Evolutionary conservation across 2,329 filamentous ascomycete species (phyloP).

Genomic region (Pestalotiopsis sp.): DNA sequence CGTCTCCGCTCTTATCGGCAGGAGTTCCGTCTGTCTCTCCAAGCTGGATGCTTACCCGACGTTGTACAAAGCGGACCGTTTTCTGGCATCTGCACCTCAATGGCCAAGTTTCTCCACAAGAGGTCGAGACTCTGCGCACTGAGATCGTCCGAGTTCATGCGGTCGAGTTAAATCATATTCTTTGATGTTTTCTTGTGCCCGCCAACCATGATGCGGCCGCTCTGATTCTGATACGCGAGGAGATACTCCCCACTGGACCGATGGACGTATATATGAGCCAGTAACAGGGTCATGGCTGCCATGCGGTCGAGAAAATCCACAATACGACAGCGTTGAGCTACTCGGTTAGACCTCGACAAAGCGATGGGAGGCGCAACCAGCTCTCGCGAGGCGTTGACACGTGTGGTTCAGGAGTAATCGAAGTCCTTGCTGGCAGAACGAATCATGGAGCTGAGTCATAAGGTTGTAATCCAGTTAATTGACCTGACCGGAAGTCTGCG

Average conservation of each 20-base stretch:
- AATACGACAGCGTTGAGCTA: slow-evolving; percentile 40
- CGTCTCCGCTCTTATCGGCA: slow-evolving; percentile 14
- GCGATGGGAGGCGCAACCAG: slow-evolving; percentile 41
- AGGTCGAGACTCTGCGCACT: slow-evolving; percentile 29
- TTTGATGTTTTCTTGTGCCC: background rate
- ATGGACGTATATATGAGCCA: slow-evolving; percentile 39
- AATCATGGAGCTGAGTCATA: slow-evolving; percentile 44
- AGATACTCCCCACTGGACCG: slow-evolving; percentile 11
- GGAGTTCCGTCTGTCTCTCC: slow-evolving; percentile 11
- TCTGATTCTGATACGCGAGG: slow-evolving; percentile 6
- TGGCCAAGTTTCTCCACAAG: slow-evolving; percentile 30
- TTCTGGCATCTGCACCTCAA: slow-evolving; percentile 31
- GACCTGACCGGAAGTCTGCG: no score
- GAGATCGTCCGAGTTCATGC: slow-evolving; percentile 29
- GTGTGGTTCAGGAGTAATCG: slow-evolving; percentile 41
- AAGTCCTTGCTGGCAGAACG: slow-evolving; percentile 29
- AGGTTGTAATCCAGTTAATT: slow-evolving; percentile 43
- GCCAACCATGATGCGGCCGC: slow-evolving; percentile 12
- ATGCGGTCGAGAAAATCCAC: slow-evolving; percentile 45
- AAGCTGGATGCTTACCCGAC: background rate
- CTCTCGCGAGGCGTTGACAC: slow-evolving; percentile 44
- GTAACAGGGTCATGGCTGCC: slow-evolving; percentile 40
- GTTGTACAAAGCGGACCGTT: slow-evolving; percentile 21
- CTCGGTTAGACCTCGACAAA: slow-evolving; percentile 34
- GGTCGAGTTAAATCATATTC: slow-evolving; percentile 20